phyloP scores from a whole-genome alignment of 306 rosid genomes.

The Cyclanthera cordifolia region DNA sequence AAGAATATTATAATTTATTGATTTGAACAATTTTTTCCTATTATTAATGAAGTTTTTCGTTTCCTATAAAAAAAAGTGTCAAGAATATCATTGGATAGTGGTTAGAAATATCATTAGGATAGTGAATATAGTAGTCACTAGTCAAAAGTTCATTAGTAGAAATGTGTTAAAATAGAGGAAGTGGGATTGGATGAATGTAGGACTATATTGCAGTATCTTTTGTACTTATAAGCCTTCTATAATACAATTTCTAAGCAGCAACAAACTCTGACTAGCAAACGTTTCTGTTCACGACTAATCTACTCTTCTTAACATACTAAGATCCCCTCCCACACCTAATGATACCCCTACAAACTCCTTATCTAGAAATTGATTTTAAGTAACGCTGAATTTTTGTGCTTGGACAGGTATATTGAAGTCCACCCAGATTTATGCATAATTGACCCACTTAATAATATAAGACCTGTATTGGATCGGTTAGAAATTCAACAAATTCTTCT shows the following conservation, averaged over 20 bases:
- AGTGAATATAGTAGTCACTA: neutral
- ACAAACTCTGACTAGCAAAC: neutral
- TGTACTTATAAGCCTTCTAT: too few relatives aligned
- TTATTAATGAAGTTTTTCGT: too few relatives aligned
- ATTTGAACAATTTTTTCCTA: too few relatives aligned
- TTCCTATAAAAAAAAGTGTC: too few relatives aligned
- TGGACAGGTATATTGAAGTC: constrained; percentile 49
- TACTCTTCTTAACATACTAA: neutral
- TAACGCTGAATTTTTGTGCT: neutral
- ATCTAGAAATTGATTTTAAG: neutral
- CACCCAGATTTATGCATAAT: constrained; percentile 49
- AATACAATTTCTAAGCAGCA: neutral
- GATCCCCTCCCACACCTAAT: neutral
- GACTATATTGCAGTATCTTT: neutral
- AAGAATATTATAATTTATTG: neutral
- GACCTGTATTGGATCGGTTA: constrained; percentile 60
- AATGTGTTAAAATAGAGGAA: neutral
- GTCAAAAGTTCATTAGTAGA: neutral
- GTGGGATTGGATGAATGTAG: neutral
- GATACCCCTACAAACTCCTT: neutral
- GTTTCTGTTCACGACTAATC: neutral
- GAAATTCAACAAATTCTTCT: constrained; percentile 63
- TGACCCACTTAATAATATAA: constrained; percentile 53
- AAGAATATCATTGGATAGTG: neutral
- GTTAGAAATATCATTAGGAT: neutral